A percentile compares a stretch with the other conserved stretches of the same genome.
Conservation (phyloP, 345 rosid genomes). For the Lagerstroemia speciosa region DNA sequence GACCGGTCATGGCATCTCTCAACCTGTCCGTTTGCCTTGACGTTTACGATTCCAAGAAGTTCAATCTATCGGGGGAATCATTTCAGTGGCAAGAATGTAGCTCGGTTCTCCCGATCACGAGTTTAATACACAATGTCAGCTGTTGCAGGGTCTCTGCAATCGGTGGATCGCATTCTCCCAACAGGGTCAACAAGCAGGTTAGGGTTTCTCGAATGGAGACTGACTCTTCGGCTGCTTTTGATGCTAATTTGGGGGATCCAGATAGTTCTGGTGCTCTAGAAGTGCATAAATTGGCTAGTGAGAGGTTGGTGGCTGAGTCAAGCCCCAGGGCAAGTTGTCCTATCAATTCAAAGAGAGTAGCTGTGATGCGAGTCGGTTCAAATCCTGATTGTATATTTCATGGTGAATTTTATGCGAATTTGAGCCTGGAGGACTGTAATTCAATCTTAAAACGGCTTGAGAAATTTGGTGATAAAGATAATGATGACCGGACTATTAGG, state of each 20-base stretch:
- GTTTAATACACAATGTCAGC: conserved; percentile 14
- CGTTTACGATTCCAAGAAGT: conserved; percentile 44
- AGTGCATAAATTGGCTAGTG: conserved; percentile 12
- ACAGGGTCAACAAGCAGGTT: conserved; percentile 22
- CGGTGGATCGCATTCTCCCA: conserved; percentile 16
- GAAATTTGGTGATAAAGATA: conserved; percentile 19
- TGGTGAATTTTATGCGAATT: conserved; percentile 42
- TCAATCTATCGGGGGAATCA: conserved; percentile 29
- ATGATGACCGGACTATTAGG: conserved; percentile 40
- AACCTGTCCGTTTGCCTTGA: conserved; percentile 35
- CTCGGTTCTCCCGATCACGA: conserved; percentile 30
- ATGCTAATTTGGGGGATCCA: conserved; percentile 22
- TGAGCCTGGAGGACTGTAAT: conserved; percentile 52
- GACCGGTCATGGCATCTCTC: conserved; percentile 39
- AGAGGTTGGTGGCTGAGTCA: conserved; percentile 11
- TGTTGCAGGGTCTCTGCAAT: conserved; percentile 23
- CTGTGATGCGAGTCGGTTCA: conserved; percentile 2
- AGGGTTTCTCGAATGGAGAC: conserved; percentile 32
- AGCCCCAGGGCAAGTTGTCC: conserved; percentile 16
- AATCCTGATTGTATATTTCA: neutral
- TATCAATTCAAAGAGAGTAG: conserved; percentile 9
- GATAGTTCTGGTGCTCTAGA: conserved; percentile 10
- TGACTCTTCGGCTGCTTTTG: conserved; percentile 16
- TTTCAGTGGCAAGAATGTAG: conserved; percentile 24
- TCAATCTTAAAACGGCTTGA: conserved; percentile 59